These are phyloP conservation scores for Podila minutissima DNA, from an alignment of 192 early-diverging fungal genomes.

Conservation along the genomic window DNA sequence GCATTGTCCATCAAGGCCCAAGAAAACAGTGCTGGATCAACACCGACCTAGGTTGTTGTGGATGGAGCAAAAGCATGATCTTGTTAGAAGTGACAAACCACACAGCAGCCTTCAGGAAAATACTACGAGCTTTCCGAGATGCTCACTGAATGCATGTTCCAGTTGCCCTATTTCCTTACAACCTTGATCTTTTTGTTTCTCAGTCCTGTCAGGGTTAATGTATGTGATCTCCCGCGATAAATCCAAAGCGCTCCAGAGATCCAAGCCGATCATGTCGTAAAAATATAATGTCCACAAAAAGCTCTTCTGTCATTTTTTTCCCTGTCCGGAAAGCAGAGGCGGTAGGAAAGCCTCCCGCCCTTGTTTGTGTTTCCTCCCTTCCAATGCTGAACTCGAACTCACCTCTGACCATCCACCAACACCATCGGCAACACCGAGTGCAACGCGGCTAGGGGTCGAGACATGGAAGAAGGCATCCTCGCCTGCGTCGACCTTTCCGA, in stretches of 20 bases:
- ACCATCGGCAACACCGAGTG: slow-evolving; percentile 69
- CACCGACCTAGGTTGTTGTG: slow-evolving; percentile 32
- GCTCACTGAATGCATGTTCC: background rate
- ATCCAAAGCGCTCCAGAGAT: no score
- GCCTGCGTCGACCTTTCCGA: slow-evolving; percentile 68
- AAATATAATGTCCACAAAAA: no score
- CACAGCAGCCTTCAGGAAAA: background rate
- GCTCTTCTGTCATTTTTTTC: no score
- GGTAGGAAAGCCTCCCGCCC: background rate
- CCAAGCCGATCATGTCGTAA: no score
- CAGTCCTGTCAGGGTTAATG: no score
- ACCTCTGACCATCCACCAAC: slow-evolving; percentile 71
- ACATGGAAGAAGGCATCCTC: slow-evolving; percentile 71
- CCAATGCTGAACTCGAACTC: slow-evolving; percentile 25
- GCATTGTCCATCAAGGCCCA: slow-evolving; percentile 73
- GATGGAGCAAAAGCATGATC: background rate
- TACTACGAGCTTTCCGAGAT: background rate
- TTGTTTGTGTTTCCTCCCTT: background rate
- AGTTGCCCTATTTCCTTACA: background rate
- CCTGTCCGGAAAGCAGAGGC: no score
- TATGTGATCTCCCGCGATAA: no score
- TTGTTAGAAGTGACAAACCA: background rate
- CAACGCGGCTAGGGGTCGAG: slow-evolving; percentile 58
- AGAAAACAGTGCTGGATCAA: slow-evolving; percentile 62
- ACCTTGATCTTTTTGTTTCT: background rate